Evolutionary conservation across 2,329 filamentous ascomycete genomes (phyloP).

Genomic region (Microdochium nivale): DNA sequence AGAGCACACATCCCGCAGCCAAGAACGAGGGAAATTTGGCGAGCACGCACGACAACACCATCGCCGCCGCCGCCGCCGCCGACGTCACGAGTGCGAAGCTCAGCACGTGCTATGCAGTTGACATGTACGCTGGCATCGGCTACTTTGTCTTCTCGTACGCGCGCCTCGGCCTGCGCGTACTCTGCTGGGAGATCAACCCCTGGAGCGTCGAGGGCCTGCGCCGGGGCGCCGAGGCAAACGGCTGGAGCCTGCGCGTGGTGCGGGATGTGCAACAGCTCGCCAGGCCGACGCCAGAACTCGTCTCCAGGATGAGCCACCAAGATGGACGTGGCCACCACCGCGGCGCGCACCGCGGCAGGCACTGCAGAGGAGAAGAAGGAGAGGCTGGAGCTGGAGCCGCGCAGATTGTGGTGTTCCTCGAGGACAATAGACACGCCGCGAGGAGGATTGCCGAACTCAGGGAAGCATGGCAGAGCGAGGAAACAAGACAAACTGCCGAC

Average conservation of each 20-base stretch:
- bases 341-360: too few relatives aligned
- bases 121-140: slow-evolving; percentile 87
- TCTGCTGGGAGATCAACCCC: slow-evolving; percentile 87
- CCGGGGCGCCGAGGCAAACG: slow-evolving; percentile 63
- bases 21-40: too few relatives aligned
- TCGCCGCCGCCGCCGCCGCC: slow-evolving; percentile 3
- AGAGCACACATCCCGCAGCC: too few relatives aligned
- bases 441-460: slow-evolving; percentile 28
- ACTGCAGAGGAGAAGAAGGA: too few relatives aligned
- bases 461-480: slow-evolving; percentile 4
- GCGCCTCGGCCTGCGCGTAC: slow-evolving; percentile 59
- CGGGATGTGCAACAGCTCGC: slow-evolving; percentile 24
- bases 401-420: slow-evolving; percentile 59
- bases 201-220: slow-evolving; percentile 79
- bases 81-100: slow-evolving; percentile 5
- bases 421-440: slow-evolving; percentile 53
- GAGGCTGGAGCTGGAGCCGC: too few relatives aligned
- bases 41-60: slow-evolving; percentile 14
- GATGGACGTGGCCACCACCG: neutral
- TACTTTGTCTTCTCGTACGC: slow-evolving; percentile 89
- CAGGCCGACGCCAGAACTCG: neutral
- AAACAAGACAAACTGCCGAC: neutral
- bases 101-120: slow-evolving; percentile 47
- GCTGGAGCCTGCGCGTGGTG: slow-evolving; percentile 54
- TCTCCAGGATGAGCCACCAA: neutral